phyloP scores from a whole-genome alignment of 2,329 filamentous ascomycete genomes.

The Westerdykella aurantiaca region DNA sequence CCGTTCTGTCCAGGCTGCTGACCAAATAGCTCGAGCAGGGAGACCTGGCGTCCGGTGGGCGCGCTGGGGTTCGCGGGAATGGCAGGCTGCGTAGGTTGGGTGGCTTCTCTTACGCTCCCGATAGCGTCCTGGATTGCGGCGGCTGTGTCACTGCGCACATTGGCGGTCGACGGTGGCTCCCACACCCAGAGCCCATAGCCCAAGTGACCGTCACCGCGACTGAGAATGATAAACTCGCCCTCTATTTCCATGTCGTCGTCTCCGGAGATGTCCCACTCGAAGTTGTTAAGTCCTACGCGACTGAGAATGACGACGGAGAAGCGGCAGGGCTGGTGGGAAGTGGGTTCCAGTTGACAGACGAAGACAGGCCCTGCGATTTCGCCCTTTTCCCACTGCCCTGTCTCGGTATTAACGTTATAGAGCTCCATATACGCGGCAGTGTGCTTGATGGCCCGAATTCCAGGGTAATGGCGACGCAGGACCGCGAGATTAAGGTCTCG shows the following conservation, averaged over 20 bases:
- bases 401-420: constrained; percentile 66
- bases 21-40: constrained; percentile 50
- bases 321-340: constrained; percentile 34
- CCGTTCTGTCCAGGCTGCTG: constrained; percentile 50
- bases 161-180: constrained; percentile 46
- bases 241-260: constrained; percentile 37
- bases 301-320: constrained; percentile 46
- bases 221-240: constrained; percentile 56
- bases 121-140: constrained; percentile 46
- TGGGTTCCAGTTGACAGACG: constrained; percentile 59
- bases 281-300: constrained; percentile 45
- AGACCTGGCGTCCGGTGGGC: constrained; percentile 50
- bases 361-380: constrained; percentile 86
- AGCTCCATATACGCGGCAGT: constrained; percentile 82
- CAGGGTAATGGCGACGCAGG: constrained; percentile 72
- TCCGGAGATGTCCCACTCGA: constrained; percentile 16
- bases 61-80: constrained; percentile 30
- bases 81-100: constrained; percentile 5
- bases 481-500: constrained; percentile 78
- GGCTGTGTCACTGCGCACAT: constrained; percentile 48
- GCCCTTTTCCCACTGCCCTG: constrained; percentile 73
- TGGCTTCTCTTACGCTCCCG: too few relatives aligned
- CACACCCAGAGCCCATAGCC: constrained; percentile 61
- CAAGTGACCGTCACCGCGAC: constrained; percentile 39
- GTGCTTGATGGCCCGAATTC: constrained; percentile 66